Evolutionary conservation across 129 eudicot genomes (phyloP).

Genomic region (Erigeron canadensis): DNA sequence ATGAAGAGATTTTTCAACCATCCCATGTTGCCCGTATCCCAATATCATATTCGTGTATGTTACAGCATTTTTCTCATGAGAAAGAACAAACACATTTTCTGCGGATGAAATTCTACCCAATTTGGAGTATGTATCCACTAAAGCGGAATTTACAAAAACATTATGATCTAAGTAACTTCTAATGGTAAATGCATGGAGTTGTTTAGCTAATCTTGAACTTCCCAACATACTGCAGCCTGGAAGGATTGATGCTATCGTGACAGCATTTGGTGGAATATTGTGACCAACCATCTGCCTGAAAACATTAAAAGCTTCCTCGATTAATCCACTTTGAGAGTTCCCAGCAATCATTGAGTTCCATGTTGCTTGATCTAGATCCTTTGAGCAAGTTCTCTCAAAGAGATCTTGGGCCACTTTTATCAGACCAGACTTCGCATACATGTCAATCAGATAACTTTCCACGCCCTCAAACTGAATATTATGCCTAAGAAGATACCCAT

Average conservation of each 20-base stretch:
- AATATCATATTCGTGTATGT: constrained; percentile 81
- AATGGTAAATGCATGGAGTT: constrained; percentile 64
- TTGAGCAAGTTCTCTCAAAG: constrained; percentile 40
- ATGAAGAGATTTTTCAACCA: constrained; percentile 54
- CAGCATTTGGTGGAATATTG: constrained; percentile 59
- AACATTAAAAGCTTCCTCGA: constrained; percentile 60
- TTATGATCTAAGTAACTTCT: constrained; percentile 54
- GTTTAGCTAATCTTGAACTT: constrained; percentile 54
- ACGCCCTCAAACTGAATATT: constrained; percentile 67
- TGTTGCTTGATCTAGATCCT: constrained; percentile 64
- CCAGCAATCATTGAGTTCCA: constrained; percentile 89
- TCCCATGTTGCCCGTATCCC: constrained; percentile 77
- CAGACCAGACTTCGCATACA: constrained; percentile 81
- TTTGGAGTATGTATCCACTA: constrained; percentile 89
- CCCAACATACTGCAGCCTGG: constrained; percentile 66
- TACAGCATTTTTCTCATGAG: constrained; percentile 49
- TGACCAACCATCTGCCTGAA: constrained; percentile 62
- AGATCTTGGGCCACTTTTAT: constrained; percentile 52
- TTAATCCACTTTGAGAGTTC: constrained; percentile 61
- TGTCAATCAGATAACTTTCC: constrained; percentile 77
- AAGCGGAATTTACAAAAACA: constrained; percentile 72
- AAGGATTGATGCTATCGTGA: constrained; percentile 75
- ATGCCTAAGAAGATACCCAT: constrained; percentile 73
- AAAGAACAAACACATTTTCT: constrained; percentile 50
- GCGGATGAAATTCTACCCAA: constrained; percentile 57